Percentiles rank a stretch among this genome's conserved stretches.
Conservation (phyloP, 2,329 filamentous ascomycete genomes). For the Aspergillus tanneri region DNA sequence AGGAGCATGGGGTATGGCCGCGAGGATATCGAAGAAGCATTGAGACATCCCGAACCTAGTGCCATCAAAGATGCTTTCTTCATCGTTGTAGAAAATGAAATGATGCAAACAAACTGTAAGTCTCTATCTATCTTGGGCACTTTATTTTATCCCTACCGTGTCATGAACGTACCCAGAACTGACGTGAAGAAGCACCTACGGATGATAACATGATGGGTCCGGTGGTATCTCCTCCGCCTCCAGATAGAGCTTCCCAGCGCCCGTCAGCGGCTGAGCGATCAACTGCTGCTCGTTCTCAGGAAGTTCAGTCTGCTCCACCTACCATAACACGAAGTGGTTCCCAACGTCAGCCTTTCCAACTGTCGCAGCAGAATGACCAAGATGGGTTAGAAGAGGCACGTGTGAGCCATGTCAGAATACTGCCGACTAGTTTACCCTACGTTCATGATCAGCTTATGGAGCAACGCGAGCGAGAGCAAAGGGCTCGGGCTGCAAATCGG, state of each 20-base stretch:
- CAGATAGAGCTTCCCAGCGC: conserved; percentile 20
- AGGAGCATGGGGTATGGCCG: conserved; percentile 98
- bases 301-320: conserved; percentile 18
- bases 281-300: conserved; percentile 20
- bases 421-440: conserved; percentile 85
- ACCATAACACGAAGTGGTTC: conserved; percentile 28
- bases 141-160: background rate
- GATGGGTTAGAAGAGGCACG: conserved; percentile 52
- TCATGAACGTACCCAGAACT: too few relatives aligned
- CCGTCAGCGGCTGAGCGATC: conserved; percentile 22
- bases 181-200: conserved; percentile 33
- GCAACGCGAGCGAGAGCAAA: conserved; percentile 39
- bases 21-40: conserved; percentile 89
- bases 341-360: conserved; percentile 25
- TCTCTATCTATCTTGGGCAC: conserved; percentile 23
- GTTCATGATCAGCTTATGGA: conserved; percentile 92
- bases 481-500: conserved; percentile 26
- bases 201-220: conserved; percentile 36
- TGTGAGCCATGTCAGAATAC: conserved; percentile 82
- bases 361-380: conserved; percentile 24
- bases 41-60: conserved; percentile 88
- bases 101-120: conserved; percentile 94
- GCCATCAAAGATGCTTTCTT: conserved; percentile 99
- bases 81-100: conserved; percentile 94
- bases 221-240: conserved; percentile 32